These are phyloP conservation scores for Trametes meyenii DNA, from an alignment of 768 basidiomycete genomes.

Conservation along the genomic window DNA sequence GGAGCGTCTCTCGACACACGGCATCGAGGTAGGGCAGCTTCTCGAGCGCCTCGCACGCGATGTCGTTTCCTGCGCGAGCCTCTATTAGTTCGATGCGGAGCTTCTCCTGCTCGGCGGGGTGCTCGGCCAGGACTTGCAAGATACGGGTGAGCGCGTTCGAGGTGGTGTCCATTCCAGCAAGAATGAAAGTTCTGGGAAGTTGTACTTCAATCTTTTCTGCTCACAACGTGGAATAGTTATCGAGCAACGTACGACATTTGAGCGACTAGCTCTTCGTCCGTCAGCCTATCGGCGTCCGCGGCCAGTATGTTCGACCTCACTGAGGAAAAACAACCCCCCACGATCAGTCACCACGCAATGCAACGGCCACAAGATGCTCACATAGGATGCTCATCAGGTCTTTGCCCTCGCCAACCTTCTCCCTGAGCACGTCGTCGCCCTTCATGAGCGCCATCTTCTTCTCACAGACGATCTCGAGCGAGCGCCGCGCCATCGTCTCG, in stretches of 20 bases:
- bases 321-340: background rate
- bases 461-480: conserved; percentile 40
- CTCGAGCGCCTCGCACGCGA: conserved; percentile 27
- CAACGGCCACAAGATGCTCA: background rate
- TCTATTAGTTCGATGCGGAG: conserved; percentile 27
- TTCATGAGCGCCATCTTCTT: conserved; percentile 41
- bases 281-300: conserved; percentile 12
- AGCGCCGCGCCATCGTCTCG: conserved; percentile 39
- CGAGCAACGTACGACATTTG: conserved; percentile 33
- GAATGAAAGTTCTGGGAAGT: conserved; percentile 21
- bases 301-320: conserved; percentile 23
- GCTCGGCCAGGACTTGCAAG: conserved; percentile 29
- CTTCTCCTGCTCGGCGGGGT: conserved; percentile 39
- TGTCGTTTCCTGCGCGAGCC: conserved; percentile 35
- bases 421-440: conserved; percentile 39
- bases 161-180: conserved; percentile 33
- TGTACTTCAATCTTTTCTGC: no score
- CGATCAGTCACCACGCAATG: background rate
- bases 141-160: conserved; percentile 27
- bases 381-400: conserved; percentile 41
- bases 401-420: conserved; percentile 41
- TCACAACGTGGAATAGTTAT: no score
- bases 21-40: conserved; percentile 63
- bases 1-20: conserved; percentile 59
- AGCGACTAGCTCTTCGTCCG: conserved; percentile 38